Percentiles rank a stretch among this genome's conserved stretches.
Evolutionary conservation across 768 basidiomycete genomes (phyloP).

Genomic region (Pleurotus tuber-regium): DNA sequence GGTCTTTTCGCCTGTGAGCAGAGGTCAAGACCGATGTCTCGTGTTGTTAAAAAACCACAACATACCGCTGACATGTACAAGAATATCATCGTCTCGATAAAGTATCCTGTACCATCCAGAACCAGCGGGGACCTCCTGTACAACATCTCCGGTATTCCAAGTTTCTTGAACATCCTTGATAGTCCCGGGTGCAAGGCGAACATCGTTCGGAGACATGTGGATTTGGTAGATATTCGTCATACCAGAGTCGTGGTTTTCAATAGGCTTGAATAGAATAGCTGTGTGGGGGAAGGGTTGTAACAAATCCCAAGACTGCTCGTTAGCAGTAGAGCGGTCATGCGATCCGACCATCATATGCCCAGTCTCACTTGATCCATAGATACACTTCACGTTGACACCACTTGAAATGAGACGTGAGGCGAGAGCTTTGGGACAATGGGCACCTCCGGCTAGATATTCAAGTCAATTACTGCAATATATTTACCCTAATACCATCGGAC

Average conservation of each 20-base stretch:
- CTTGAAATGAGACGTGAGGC: slow-evolving; percentile 6
- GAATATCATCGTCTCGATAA: slow-evolving; percentile 15
- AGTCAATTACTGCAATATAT: neutral
- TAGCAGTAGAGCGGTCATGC: slow-evolving; percentile 3
- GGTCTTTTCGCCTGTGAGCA: slow-evolving; percentile 13
- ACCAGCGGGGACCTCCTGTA: slow-evolving; percentile 10
- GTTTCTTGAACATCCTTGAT: slow-evolving; percentile 2
- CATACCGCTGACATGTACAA: slow-evolving; percentile 15
- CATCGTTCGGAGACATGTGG: slow-evolving; percentile 8
- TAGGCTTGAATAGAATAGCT: slow-evolving; percentile 12
- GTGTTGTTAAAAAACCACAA: neutral
- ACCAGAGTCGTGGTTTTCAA: neutral
- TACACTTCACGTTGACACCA: slow-evolving; percentile 12
- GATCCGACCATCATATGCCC: slow-evolving; percentile 15
- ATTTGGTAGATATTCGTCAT: slow-evolving; percentile 1
- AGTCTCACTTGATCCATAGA: slow-evolving; percentile 14
- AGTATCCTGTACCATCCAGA: slow-evolving; percentile 15
- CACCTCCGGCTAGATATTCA: slow-evolving; percentile 12
- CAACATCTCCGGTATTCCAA: slow-evolving; percentile 17
- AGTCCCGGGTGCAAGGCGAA: slow-evolving; percentile 8
- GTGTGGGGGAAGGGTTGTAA: slow-evolving; percentile 13
- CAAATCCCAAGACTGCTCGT: slow-evolving; percentile 10
- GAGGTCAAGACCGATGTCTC: neutral
- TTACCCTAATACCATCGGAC: neutral
- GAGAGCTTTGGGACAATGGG: slow-evolving; percentile 13